A percentile compares a stretch with the other conserved stretches of the same genome.
phyloP scores from a whole-genome alignment of 257 asterid genomes.

The Anisodus tanguticus region DNA sequence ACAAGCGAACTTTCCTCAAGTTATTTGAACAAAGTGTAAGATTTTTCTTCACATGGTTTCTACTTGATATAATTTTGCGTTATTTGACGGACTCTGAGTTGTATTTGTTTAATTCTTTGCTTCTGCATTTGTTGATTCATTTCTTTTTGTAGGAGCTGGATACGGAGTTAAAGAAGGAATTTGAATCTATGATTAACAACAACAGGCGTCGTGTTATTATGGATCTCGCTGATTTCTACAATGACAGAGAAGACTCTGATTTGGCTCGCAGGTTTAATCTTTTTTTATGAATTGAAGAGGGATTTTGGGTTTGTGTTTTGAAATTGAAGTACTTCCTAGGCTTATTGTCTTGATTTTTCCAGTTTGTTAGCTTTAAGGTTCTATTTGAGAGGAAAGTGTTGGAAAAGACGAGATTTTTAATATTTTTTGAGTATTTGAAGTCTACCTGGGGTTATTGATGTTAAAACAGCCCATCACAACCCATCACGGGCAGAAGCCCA shows the following conservation, averaged over 20 bases:
- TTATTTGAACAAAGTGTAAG: constrained; percentile 86
- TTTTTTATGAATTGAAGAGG: neutral
- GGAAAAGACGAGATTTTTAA: neutral
- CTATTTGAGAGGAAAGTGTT: neutral
- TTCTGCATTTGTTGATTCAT: neutral
- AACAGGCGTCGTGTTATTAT: constrained; percentile 77
- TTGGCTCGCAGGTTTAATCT: constrained; percentile 77
- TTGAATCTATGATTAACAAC: constrained; percentile 64
- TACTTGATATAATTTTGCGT: neutral
- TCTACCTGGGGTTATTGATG: too few relatives aligned
- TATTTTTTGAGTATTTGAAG: neutral
- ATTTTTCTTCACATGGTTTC: neutral
- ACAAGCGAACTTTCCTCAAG: constrained; percentile 81
- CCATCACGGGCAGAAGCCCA: too few relatives aligned
- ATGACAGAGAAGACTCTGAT: constrained; percentile 74
- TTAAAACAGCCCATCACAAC: too few relatives aligned
- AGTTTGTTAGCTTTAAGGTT: neutral
- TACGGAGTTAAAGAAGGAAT: constrained; percentile 58
- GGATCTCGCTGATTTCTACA: constrained; percentile 82
- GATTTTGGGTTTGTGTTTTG: neutral
- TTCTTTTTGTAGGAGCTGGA: constrained; percentile 56
- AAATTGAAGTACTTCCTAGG: neutral
- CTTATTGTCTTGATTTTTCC: neutral
- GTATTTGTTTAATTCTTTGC: neutral
- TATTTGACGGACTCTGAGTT: neutral